Percentiles rank a stretch among this genome's conserved stretches.
These are phyloP conservation scores for Pichia heedii DNA, from an alignment of 805 yeast genomes.

Conservation along the genomic window DNA sequence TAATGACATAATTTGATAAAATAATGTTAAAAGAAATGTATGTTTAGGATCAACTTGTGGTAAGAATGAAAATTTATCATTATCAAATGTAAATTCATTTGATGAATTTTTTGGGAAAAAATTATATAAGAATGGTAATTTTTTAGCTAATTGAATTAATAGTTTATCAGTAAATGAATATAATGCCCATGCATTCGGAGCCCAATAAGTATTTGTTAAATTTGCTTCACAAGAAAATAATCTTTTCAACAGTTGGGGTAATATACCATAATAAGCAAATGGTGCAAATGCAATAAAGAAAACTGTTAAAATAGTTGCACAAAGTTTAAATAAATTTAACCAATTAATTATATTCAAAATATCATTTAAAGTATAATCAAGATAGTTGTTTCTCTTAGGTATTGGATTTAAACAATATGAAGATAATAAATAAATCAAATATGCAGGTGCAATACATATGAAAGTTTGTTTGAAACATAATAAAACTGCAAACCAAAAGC, in stretches of 20 bases:
- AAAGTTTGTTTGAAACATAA: conserved; percentile 93
- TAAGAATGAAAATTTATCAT: conserved; percentile 68
- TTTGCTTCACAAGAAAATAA: conserved; percentile 93
- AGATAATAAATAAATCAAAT: conserved; percentile 68
- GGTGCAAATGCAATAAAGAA: conserved; percentile 72
- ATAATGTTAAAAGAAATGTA: conserved; percentile 74
- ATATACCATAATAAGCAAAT: conserved; percentile 49
- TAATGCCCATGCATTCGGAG: conserved; percentile 95
- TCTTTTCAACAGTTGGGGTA: conserved; percentile 57
- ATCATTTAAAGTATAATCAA: conserved; percentile 17
- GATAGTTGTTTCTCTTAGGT: conserved; percentile 13
- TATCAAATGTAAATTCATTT: conserved; percentile 38
- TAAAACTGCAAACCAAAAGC: conserved; percentile 60
- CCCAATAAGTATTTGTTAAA: conserved; percentile 97
- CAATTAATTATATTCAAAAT: conserved; percentile 33
- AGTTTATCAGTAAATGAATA: conserved; percentile 77
- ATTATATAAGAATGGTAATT: conserved; percentile 11
- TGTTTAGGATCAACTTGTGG: conserved; percentile 73
- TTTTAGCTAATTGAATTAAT: conserved; percentile 35
- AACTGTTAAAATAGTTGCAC: conserved; percentile 49
- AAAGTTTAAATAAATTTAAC: conserved; percentile 53
- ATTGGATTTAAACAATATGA: conserved; percentile 51
- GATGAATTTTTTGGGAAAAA: conserved; percentile 2
- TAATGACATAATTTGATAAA: conserved; percentile 72
- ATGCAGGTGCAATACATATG: conserved; percentile 89